A percentile compares a stretch with the other conserved stretches of the same genome.
Evolutionary conservation across 371 early-diverging fungal species (phyloP).

Genomic region (Nematocida ironsii): DNA sequence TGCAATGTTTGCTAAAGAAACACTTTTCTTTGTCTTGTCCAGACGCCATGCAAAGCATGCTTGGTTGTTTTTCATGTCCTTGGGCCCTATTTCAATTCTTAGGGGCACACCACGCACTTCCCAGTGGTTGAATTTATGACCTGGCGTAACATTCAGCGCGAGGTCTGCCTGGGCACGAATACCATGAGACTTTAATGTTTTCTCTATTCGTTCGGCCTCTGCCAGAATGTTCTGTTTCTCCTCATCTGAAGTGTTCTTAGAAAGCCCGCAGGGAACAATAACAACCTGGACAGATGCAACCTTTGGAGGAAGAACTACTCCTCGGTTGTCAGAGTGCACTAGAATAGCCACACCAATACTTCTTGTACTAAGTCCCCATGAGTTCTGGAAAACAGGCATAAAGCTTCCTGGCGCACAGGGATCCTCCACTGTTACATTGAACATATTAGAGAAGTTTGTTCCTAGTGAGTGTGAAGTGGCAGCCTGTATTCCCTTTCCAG

Average conservation of each 20-base stretch:
- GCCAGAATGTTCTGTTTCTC: slow-evolving; percentile 71
- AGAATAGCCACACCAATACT: slow-evolving; percentile 98
- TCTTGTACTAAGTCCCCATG: slow-evolving; percentile 98
- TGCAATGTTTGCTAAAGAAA: slow-evolving; percentile 68
- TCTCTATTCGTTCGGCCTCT: slow-evolving; percentile 71
- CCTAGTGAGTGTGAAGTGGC: slow-evolving; percentile 98
- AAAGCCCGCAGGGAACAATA: slow-evolving; percentile 90
- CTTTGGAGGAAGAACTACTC: slow-evolving; percentile 91
- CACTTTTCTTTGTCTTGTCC: slow-evolving; percentile 74
- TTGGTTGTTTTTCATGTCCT: slow-evolving; percentile 81
- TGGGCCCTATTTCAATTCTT: slow-evolving; percentile 93
- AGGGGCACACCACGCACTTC: slow-evolving; percentile 94
- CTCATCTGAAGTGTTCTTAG: slow-evolving; percentile 76
- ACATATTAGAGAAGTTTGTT: slow-evolving; percentile 98
- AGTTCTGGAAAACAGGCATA: slow-evolving; percentile 91
- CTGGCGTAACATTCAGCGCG: slow-evolving; percentile 85
- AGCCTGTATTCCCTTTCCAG: slow-evolving; percentile 97
- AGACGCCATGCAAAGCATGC: slow-evolving; percentile 82
- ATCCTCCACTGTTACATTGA: slow-evolving; percentile 77
- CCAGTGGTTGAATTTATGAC: slow-evolving; percentile 99
- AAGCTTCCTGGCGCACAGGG: slow-evolving; percentile 61
- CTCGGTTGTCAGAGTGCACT: slow-evolving; percentile 95
- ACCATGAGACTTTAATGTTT: slow-evolving; percentile 76
- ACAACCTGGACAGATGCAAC: slow-evolving; percentile 87
- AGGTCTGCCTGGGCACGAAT: slow-evolving; percentile 83